Evolutionary conservation across 2,329 filamentous ascomycete species (phyloP), one percentile per base, ranked within the genome.

Genomic region (Talaromyces sp.): DNA sequence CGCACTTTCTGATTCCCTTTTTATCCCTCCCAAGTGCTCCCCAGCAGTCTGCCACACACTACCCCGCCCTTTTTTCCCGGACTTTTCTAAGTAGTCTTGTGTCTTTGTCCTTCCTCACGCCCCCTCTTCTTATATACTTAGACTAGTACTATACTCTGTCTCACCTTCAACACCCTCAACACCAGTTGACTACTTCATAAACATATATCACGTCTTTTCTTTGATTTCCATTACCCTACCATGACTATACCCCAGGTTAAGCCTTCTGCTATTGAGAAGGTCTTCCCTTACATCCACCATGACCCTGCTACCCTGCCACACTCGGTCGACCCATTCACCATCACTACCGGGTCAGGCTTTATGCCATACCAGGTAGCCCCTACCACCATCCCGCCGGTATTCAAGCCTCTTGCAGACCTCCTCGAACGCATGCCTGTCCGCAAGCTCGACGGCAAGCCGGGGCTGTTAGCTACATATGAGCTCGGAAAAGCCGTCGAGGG

Each of bases 381-480:
- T 49, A 68, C 67, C 55, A 73, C 80, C 10, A 84, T 96, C 0
- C 92, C 93, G 21, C 66, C 81, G 14, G 89, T 89, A 72, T 97
- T 96, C 71, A 82, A 86, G 38, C 77, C 84, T 4, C 81, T 96
- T 35, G 86, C 90, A 73, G 85, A 85, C 26, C 81, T 96, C 63
- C 82, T 93, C 32, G 81, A 86, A 62, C 85, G 87, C 62, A 90
- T 95, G 85, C 91, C 93, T 27, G 88, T 96, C 73, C 85, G 85
- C 77, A 95, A 85, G 56, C 76, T 83, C 9, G 85, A 88, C 62
- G 92, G 92, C 1, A 80, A 82, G 38, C 87, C 91, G 0, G 93
- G 93, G 21, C 83, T 96, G 7, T 84, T 97, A 54, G 91, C 90
- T 21, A 82, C 80, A 13, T 88, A 85, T 72, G 82, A 84, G 69